Percentiles rank a stretch among this genome's conserved stretches.
phyloP scores from a whole-genome alignment of 345 rosid species.

The Eucalyptus polyanthemos region DNA sequence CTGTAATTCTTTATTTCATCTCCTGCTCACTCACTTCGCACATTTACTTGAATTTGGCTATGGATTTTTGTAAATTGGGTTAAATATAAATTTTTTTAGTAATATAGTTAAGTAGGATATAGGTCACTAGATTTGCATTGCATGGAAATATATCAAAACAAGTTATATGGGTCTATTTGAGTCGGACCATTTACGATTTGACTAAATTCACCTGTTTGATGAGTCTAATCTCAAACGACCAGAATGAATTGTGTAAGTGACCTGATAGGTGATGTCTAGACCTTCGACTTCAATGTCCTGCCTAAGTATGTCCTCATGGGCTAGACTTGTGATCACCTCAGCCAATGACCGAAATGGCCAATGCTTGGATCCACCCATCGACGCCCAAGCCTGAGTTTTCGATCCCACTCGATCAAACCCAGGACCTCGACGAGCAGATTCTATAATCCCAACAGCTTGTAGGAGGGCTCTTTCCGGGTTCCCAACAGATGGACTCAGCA shows the following conservation, averaged over 20 bases:
- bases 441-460: neutral
- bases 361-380: neutral
- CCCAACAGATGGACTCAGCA: too few relatives aligned
- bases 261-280: neutral
- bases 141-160: too few relatives aligned
- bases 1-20: too few relatives aligned
- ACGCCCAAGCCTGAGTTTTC: neutral
- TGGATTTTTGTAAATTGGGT: too few relatives aligned
- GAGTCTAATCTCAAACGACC: neutral
- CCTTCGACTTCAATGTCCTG: neutral
- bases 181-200: too few relatives aligned
- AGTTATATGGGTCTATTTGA: too few relatives aligned
- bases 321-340: neutral
- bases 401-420: neutral
- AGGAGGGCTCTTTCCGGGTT: neutral
- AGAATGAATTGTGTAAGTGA: neutral
- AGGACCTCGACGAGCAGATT: neutral
- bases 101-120: too few relatives aligned
- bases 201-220: accelerated
- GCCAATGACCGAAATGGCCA: neutral
- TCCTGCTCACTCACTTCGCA: too few relatives aligned
- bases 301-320: neutral
- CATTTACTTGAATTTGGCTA: too few relatives aligned
- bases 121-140: too few relatives aligned
- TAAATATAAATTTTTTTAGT: too few relatives aligned